Evolutionary conservation across 1,284 basidiomycete genomes (phyloP).

Genomic region (Volvariella volvacea): DNA sequence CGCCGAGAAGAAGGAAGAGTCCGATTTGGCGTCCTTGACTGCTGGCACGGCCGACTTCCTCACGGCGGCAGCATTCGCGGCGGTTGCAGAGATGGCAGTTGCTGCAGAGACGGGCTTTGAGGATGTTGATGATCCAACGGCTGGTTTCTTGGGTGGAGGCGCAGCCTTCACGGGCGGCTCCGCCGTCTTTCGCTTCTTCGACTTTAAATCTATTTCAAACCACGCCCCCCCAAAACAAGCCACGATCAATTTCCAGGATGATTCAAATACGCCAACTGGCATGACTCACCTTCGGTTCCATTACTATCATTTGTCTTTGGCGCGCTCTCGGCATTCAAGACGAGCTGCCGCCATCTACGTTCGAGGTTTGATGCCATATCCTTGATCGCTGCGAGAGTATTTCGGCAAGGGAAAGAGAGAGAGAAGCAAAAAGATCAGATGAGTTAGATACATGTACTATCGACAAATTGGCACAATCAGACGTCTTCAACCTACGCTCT

Average conservation of each 20-base stretch:
- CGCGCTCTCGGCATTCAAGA: conserved; percentile 35
- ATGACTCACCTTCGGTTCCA: conserved; percentile 63
- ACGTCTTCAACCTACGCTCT: conserved; percentile 1
- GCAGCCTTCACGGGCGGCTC: conserved; percentile 41
- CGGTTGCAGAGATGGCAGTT: conserved; percentile 21
- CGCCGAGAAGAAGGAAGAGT: conserved; percentile 79
- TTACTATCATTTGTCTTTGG: conserved; percentile 28
- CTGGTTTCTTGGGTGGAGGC: conserved; percentile 60
- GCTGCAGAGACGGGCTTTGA: conserved; percentile 39
- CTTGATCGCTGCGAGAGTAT: conserved; percentile 78
- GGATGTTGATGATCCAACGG: conserved; percentile 37
- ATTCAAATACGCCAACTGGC: conserved; percentile 28
- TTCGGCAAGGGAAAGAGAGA: conserved; percentile 32
- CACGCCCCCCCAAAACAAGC: conserved; percentile 5
- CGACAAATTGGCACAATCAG: conserved; percentile 20
- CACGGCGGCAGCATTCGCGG: neutral
- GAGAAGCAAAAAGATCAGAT: conserved; percentile 21
- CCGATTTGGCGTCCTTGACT: conserved; percentile 72
- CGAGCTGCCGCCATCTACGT: conserved; percentile 67
- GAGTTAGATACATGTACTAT: conserved; percentile 68
- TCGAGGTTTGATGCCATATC: conserved; percentile 84
- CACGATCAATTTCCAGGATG: conserved; percentile 7
- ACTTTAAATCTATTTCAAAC: conserved; percentile 39
- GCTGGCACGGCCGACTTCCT: conserved; percentile 23
- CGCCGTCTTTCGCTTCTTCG: conserved; percentile 66